These are phyloP conservation scores for Phytophthora tentaculata DNA, from an alignment of 352 stramenopile species.

Conservation along the genomic window DNA sequence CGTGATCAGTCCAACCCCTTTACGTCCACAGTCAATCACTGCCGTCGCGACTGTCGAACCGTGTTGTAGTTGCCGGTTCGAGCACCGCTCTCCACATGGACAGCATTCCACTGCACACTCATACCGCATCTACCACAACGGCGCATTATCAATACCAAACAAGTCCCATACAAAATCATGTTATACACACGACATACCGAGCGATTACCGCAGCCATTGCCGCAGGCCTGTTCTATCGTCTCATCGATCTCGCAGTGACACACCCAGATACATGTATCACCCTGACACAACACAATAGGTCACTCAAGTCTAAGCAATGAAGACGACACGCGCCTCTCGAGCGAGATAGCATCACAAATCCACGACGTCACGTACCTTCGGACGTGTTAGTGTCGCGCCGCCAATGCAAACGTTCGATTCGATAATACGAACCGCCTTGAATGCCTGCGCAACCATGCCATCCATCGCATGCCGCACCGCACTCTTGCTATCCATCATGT, in stretches of 20 bases:
- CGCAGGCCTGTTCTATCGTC: background rate
- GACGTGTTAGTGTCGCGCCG: too few relatives aligned
- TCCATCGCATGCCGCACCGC: too few relatives aligned
- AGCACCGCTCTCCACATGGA: background rate
- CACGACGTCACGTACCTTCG: too few relatives aligned
- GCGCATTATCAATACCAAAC: background rate
- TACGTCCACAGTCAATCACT: background rate
- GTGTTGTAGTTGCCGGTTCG: background rate
- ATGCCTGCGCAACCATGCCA: too few relatives aligned
- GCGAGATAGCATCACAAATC: too few relatives aligned
- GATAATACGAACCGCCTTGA: too few relatives aligned
- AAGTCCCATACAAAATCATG: background rate
- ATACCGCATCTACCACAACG: background rate
- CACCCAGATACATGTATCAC: background rate
- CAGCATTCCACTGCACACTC: background rate
- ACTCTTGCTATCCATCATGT: too few relatives aligned
- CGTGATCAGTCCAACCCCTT: background rate
- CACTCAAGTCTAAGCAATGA: too few relatives aligned
- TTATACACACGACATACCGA: background rate
- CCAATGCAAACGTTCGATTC: too few relatives aligned
- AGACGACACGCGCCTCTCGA: too few relatives aligned
- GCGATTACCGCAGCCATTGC: background rate
- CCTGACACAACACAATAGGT: background rate
- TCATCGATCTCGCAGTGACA: background rate
- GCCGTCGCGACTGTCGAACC: background rate